phyloP scores from a whole-genome alignment of 805 yeast species.

The Cyberlindnera mississippiensis region DNA sequence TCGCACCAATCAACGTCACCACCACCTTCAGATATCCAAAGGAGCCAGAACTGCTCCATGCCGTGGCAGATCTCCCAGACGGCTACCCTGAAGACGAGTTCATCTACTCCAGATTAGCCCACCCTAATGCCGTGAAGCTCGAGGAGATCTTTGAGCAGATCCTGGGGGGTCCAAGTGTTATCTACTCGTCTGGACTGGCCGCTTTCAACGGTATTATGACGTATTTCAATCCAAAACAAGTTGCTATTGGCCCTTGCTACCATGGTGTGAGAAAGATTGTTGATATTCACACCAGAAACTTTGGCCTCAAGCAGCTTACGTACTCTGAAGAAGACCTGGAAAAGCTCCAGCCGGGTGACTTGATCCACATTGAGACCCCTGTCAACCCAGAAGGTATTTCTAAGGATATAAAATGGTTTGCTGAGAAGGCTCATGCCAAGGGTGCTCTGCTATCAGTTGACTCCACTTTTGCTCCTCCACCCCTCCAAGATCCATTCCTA shows the following conservation, averaged over 20 bases:
- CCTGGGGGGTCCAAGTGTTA: slow-evolving; percentile 60
- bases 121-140: slow-evolving; percentile 65
- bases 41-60: slow-evolving; percentile 52
- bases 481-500: slow-evolving; percentile 73
- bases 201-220: slow-evolving; percentile 77
- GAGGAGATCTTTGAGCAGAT: slow-evolving; percentile 62
- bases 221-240: slow-evolving; percentile 63
- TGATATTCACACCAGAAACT: slow-evolving; percentile 55
- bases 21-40: slow-evolving; percentile 70
- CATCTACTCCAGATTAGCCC: slow-evolving; percentile 69
- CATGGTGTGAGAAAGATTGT: slow-evolving; percentile 81
- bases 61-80: slow-evolving; percentile 38
- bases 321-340: slow-evolving; percentile 47
- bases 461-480: slow-evolving; percentile 93
- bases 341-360: slow-evolving; percentile 53
- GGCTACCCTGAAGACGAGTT: slow-evolving; percentile 34
- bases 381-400: slow-evolving; percentile 78
- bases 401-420: slow-evolving; percentile 58
- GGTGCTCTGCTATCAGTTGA: slow-evolving; percentile 77
- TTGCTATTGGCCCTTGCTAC: slow-evolving; percentile 77
- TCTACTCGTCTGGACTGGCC: slow-evolving; percentile 74
- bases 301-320: slow-evolving; percentile 47
- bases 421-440: slow-evolving; percentile 65
- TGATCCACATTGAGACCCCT: slow-evolving; percentile 84
- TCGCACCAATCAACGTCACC: slow-evolving; percentile 77